phyloP scores from a whole-genome alignment of 2,329 filamentous ascomycete genomes.

The Fusarium praegraminearum region DNA sequence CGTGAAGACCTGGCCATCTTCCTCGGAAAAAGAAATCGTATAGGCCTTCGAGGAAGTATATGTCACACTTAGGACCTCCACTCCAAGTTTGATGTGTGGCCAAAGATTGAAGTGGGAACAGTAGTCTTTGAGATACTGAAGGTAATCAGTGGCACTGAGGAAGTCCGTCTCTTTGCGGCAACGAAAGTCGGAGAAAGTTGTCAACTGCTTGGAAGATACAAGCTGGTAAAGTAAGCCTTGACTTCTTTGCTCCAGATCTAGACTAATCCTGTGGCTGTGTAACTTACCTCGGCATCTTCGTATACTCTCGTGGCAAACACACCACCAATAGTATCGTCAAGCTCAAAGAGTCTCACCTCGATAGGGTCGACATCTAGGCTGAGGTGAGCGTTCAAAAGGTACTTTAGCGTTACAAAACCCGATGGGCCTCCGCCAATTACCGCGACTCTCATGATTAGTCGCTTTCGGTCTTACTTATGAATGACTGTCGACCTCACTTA shows the following conservation, averaged over 20 bases:
- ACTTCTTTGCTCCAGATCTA: background rate
- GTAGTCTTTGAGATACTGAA: background rate
- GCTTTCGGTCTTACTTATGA: background rate
- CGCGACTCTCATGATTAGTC: background rate
- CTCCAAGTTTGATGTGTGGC: background rate
- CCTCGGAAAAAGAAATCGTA: accelerated
- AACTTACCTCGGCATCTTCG: background rate
- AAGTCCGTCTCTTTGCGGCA: background rate
- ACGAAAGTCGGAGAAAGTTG: conserved; percentile 4
- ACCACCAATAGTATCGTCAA: background rate
- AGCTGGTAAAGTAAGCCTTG: background rate
- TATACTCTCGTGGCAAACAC: background rate
- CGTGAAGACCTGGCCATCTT: background rate
- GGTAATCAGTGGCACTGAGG: background rate
- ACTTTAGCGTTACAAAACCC: background rate
- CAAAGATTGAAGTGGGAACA: background rate
- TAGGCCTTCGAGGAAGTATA: background rate
- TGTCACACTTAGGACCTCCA: background rate
- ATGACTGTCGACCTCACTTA: background rate
- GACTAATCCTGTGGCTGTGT: background rate
- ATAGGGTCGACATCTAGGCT: background rate
- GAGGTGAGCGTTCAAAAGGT: background rate
- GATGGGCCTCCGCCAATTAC: conserved; percentile 4
- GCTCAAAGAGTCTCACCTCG: background rate
- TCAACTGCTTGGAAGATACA: background rate